Percentiles rank a stretch among this genome's conserved stretches.
Evolutionary conservation across 2,329 filamentous ascomycete genomes (phyloP).

Genomic region (Scopulariopsis brevicaulis): DNA sequence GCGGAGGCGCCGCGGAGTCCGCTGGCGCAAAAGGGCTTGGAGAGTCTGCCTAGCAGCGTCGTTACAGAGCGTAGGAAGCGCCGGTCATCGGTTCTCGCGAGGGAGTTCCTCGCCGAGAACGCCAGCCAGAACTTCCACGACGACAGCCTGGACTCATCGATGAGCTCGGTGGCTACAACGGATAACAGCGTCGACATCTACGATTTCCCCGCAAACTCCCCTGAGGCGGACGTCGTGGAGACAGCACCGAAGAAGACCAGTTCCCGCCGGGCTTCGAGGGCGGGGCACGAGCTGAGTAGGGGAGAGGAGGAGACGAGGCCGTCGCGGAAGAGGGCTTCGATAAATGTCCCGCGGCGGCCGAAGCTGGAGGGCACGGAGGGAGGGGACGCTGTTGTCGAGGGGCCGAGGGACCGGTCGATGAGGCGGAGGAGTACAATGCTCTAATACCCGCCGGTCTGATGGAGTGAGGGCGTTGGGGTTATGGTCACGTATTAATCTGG

Average conservation of each 20-base stretch:
- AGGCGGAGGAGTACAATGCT: conserved; percentile 50
- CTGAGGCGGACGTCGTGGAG: conserved; percentile 10
- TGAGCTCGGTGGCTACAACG: background rate
- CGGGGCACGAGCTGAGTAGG: conserved; percentile 4
- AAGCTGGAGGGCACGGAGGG: conserved; percentile 23
- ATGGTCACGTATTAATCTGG: background rate
- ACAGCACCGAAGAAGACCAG: conserved; percentile 12
- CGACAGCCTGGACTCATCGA: background rate
- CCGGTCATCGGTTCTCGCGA: conserved; percentile 17
- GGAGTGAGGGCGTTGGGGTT: conserved; percentile 10
- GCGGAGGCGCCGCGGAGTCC: conserved; percentile 23
- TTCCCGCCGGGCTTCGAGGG: conserved; percentile 5
- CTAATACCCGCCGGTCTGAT: conserved; percentile 14
- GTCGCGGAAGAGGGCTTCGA: conserved; percentile 28
- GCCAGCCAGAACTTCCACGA: background rate
- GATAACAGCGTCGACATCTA: conserved; percentile 31
- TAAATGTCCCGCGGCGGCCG: conserved; percentile 17
- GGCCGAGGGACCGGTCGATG: conserved; percentile 15
- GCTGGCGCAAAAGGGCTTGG: conserved; percentile 24
- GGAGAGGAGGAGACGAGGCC: conserved; percentile 8
- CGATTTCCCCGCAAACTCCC: conserved; percentile 40
- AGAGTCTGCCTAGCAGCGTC: conserved; percentile 19
- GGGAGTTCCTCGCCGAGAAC: background rate
- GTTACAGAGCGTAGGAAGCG: conserved; percentile 28
- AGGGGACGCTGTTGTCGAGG: conserved; percentile 5